A percentile compares a stretch with the other conserved stretches of the same genome.
phyloP scores from a whole-genome alignment of 2,329 filamentous ascomycete genomes.

The Pestalotiopsis sp. region DNA sequence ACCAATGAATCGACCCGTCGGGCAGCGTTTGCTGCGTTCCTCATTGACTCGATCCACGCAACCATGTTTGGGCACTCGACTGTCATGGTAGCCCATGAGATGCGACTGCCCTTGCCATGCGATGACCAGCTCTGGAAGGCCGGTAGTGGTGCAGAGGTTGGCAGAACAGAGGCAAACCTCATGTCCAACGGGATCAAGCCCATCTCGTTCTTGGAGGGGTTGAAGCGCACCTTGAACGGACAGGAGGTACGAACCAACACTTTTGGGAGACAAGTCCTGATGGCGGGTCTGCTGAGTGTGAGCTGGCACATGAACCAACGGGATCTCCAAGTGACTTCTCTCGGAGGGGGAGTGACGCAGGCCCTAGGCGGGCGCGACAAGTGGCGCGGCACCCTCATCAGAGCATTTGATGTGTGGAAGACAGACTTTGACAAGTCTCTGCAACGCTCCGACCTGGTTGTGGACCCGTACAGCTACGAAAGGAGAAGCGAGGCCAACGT shows the following conservation, averaged over 20 bases:
- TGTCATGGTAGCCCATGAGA: slow-evolving; percentile 95
- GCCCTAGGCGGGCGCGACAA: slow-evolving; percentile 85
- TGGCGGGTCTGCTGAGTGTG: slow-evolving; percentile 90
- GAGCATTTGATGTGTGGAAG: slow-evolving; percentile 93
- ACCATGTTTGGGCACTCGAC: slow-evolving; percentile 98
- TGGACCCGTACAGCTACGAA: slow-evolving; percentile 56
- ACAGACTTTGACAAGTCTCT: slow-evolving; percentile 84
- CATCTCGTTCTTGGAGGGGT: slow-evolving; percentile 83
- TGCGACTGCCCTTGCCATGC: slow-evolving; percentile 86
- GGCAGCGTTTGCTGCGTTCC: slow-evolving; percentile 89
- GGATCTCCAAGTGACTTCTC: slow-evolving; percentile 86
- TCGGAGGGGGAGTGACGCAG: slow-evolving; percentile 70
- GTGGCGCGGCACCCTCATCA: slow-evolving; percentile 82
- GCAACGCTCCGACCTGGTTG: slow-evolving; percentile 53
- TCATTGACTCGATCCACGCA: slow-evolving; percentile 93
- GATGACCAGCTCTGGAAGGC: slow-evolving; percentile 93
- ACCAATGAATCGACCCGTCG: slow-evolving; percentile 87
- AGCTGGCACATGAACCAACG: slow-evolving; percentile 98
- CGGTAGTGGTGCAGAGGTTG: slow-evolving; percentile 82
- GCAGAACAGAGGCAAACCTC: slow-evolving; percentile 77
- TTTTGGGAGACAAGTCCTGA: slow-evolving; percentile 89
- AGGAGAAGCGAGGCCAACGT: slow-evolving; percentile 64
- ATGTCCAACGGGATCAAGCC: slow-evolving; percentile 80
- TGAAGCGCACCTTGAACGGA: slow-evolving; percentile 86
- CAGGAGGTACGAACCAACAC: slow-evolving; percentile 86